Conservation (phyloP, 148 eudicot species). For the Drosera capensis region DNA sequence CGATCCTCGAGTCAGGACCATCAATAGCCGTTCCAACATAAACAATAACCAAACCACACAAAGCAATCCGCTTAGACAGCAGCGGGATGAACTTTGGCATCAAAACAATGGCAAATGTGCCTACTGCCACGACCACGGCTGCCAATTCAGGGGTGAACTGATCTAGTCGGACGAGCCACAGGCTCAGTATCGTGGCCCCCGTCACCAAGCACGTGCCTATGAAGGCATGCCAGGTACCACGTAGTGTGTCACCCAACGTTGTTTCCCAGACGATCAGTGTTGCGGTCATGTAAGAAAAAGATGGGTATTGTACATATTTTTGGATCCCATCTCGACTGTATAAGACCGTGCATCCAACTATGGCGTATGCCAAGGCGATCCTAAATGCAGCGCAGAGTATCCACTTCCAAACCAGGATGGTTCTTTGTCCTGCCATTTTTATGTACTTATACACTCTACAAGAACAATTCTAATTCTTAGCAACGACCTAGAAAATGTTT, state of each 20-base stretch:
- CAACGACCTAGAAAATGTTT: too few relatives aligned
- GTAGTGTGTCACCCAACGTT: slow-evolving; percentile 21
- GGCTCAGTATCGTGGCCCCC: slow-evolving; percentile 20
- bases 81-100: slow-evolving; percentile 23
- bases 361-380: slow-evolving; percentile 27
- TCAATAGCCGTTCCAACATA: slow-evolving; percentile 22
- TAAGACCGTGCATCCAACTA: slow-evolving; percentile 24
- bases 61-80: slow-evolving; percentile 30
- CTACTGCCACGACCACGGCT: slow-evolving; percentile 14
- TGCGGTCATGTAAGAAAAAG: slow-evolving; percentile 37
- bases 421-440: too few relatives aligned
- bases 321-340: slow-evolving; percentile 24
- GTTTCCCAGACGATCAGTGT: slow-evolving; percentile 28
- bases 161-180: slow-evolving; percentile 17
- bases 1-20: slow-evolving; percentile 7
- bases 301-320: slow-evolving; percentile 15
- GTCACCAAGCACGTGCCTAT: slow-evolving; percentile 28
- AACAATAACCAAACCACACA: slow-evolving; percentile 40
- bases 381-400: slow-evolving; percentile 22
- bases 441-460: too few relatives aligned
- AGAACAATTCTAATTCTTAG: too few relatives aligned
- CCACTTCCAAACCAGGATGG: slow-evolving; percentile 15
- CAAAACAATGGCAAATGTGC: slow-evolving; percentile 25
- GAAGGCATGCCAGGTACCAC: slow-evolving; percentile 32
- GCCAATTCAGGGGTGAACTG: slow-evolving; percentile 12